These are phyloP conservation scores for Penicillium corylophilum DNA, from an alignment of 2,329 filamentous ascomycete species.

Conservation along the genomic window DNA sequence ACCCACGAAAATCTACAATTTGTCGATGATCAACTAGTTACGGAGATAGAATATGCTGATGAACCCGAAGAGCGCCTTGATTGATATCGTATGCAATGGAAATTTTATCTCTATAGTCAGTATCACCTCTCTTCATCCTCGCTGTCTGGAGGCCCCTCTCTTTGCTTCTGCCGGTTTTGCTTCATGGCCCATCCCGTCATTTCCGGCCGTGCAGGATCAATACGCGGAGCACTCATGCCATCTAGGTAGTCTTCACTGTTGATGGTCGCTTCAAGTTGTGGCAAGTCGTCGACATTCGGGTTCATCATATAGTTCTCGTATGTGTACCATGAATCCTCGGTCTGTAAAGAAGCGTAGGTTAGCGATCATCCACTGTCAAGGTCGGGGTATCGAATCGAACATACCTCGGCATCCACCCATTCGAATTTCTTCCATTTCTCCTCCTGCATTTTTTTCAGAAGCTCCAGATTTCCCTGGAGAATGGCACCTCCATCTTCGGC, in stretches of 20 bases:
- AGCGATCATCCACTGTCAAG: slow-evolving; percentile 1
- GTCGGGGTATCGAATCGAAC: slow-evolving; percentile 1
- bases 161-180: slow-evolving; percentile 40
- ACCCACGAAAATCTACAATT: neutral
- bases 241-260: slow-evolving; percentile 62
- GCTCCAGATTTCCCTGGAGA: slow-evolving; percentile 70
- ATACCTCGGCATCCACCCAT: slow-evolving; percentile 55
- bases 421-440: slow-evolving; percentile 78
- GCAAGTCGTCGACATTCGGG: slow-evolving; percentile 43
- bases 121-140: slow-evolving; percentile 20
- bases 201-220: slow-evolving; percentile 45
- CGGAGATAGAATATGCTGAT: neutral
- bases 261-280: slow-evolving; percentile 55
- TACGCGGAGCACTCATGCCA: slow-evolving; percentile 58
- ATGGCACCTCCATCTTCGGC: slow-evolving; percentile 65
- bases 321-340: slow-evolving; percentile 69
- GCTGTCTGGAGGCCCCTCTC: slow-evolving; percentile 20
- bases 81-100: neutral
- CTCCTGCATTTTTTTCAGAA: slow-evolving; percentile 73
- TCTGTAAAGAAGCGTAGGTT: slow-evolving; percentile 32
- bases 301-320: slow-evolving; percentile 72
- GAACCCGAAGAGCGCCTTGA: neutral
- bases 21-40: neutral
- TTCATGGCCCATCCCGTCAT: slow-evolving; percentile 48
- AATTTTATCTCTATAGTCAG: neutral